phyloP scores from a whole-genome alignment of 768 basidiomycete species.

The Pleurotus pulmonarius region DNA sequence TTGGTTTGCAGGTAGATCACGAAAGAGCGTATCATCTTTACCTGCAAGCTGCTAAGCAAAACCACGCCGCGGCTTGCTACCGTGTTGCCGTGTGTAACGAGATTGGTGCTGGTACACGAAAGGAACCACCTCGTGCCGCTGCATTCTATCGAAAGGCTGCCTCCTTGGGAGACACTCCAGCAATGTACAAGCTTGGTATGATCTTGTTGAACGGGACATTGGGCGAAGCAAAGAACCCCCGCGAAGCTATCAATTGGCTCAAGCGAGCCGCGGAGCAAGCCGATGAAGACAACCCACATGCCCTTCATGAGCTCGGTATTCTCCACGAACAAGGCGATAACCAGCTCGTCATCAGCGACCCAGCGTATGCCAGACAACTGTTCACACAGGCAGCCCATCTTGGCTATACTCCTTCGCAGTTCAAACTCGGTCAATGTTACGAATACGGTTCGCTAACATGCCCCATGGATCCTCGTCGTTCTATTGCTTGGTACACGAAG shows the following conservation, averaged over 20 bases:
- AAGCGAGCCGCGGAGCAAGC: slow-evolving; percentile 95
- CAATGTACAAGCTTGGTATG: slow-evolving; percentile 99
- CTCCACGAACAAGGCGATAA: slow-evolving; percentile 73
- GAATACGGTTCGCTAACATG: slow-evolving; percentile 90
- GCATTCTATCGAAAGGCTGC: slow-evolving; percentile 97
- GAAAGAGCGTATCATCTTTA: slow-evolving; percentile 97
- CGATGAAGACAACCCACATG: slow-evolving; percentile 97
- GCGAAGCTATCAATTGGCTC: slow-evolving; percentile 94
- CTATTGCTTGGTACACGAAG: slow-evolving; percentile 98
- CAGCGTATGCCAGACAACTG: slow-evolving; percentile 75
- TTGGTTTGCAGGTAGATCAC: slow-evolving; percentile 96
- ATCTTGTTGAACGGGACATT: slow-evolving; percentile 84
- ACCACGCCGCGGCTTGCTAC: slow-evolving; percentile 92
- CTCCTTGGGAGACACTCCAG: slow-evolving; percentile 92
- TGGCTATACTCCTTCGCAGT: slow-evolving; percentile 91
- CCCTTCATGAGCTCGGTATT: slow-evolving; percentile 90
- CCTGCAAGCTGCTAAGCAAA: slow-evolving; percentile 95
- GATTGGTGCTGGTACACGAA: slow-evolving; percentile 92
- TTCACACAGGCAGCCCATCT: slow-evolving; percentile 91
- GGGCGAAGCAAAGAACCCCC: slow-evolving; percentile 77
- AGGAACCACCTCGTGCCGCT: slow-evolving; percentile 84
- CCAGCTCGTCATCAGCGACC: slow-evolving; percentile 72
- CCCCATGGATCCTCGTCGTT: slow-evolving; percentile 88
- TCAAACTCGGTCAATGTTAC: slow-evolving; percentile 92
- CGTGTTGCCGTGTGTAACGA: slow-evolving; percentile 99